Evolutionary conservation across 768 basidiomycete species (phyloP).

Genomic region (Lentinula sp.): DNA sequence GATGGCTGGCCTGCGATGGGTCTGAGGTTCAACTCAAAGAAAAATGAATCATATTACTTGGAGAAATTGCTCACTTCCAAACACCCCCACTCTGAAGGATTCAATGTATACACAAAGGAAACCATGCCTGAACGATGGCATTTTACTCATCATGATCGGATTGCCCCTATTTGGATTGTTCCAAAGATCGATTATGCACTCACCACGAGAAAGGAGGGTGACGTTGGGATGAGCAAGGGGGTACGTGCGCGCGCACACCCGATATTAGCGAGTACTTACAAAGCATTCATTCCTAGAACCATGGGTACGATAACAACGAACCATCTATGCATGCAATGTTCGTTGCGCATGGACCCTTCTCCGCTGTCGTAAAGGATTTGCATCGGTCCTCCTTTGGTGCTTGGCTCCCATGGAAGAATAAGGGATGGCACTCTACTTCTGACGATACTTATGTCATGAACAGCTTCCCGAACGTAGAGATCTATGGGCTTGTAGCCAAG

Average conservation of each 20-base stretch:
- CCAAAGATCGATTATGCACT: slow-evolving; percentile 78
- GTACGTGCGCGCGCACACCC: slow-evolving; percentile 35
- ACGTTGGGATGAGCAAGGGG: slow-evolving; percentile 65
- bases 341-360: slow-evolving; percentile 89
- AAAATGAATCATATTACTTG: slow-evolving; percentile 53
- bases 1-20: slow-evolving; percentile 94
- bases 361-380: slow-evolving; percentile 55
- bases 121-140: slow-evolving; percentile 83
- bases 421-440: slow-evolving; percentile 64
- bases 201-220: slow-evolving; percentile 57
- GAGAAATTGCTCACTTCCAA: slow-evolving; percentile 44
- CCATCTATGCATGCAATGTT: slow-evolving; percentile 84
- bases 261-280: neutral
- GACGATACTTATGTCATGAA: slow-evolving; percentile 70
- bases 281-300: slow-evolving; percentile 46
- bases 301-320: slow-evolving; percentile 84
- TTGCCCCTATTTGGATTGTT: slow-evolving; percentile 83
- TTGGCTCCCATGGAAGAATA: slow-evolving; percentile 23
- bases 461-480: slow-evolving; percentile 79
- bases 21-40: slow-evolving; percentile 58
- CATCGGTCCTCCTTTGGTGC: slow-evolving; percentile 22
- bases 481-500: slow-evolving; percentile 78
- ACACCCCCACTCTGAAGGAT: slow-evolving; percentile 50
- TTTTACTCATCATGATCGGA: slow-evolving; percentile 65
- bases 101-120: slow-evolving; percentile 71